phyloP scores from a whole-genome alignment of 2,329 filamentous ascomycete genomes.

The Clarireedia homoeocarpa region DNA sequence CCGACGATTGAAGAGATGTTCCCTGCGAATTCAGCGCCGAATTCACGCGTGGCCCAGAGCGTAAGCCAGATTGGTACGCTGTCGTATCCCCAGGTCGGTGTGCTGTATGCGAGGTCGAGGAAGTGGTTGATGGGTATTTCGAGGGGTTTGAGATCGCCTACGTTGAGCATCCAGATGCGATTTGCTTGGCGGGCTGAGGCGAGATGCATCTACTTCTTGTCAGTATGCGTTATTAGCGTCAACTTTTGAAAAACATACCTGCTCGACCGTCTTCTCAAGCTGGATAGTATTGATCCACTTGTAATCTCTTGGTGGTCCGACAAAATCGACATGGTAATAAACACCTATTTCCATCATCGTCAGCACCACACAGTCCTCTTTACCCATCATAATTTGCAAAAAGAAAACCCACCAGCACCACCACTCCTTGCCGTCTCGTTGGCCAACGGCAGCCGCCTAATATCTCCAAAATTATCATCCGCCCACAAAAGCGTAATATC shows the following conservation, averaged over 20 bases:
- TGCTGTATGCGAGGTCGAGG: slow-evolving; percentile 60
- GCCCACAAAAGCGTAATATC: slow-evolving; percentile 61
- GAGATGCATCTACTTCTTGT: slow-evolving; percentile 45
- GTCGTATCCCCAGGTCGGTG: slow-evolving; percentile 46
- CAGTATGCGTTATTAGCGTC: too few species aligned
- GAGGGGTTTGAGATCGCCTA: slow-evolving; percentile 53
- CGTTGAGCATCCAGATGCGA: slow-evolving; percentile 54
- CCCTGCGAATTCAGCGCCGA: slow-evolving; percentile 40
- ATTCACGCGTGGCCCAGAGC: slow-evolving; percentile 50
- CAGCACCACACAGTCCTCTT: background rate
- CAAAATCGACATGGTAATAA: slow-evolving; percentile 54
- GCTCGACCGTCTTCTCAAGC: slow-evolving; percentile 54
- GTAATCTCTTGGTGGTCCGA: slow-evolving; percentile 40
- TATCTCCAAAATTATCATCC: slow-evolving; percentile 63
- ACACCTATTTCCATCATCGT: slow-evolving; percentile 31
- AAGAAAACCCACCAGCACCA: slow-evolving; percentile 42
- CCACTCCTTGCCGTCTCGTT: slow-evolving; percentile 52
- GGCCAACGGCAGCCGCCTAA: slow-evolving; percentile 50
- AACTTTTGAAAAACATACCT: slow-evolving; percentile 27
- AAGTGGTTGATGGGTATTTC: slow-evolving; percentile 61
- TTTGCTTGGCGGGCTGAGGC: slow-evolving; percentile 47
- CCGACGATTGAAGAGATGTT: slow-evolving; percentile 45
- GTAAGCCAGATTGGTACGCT: slow-evolving; percentile 49
- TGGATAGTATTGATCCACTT: slow-evolving; percentile 61
- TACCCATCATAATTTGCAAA: background rate